Percentiles rank a stretch among this genome's conserved stretches.
Conservation (phyloP, 352 stramenopile genomes). For the Thraustochytrium striatum region DNA sequence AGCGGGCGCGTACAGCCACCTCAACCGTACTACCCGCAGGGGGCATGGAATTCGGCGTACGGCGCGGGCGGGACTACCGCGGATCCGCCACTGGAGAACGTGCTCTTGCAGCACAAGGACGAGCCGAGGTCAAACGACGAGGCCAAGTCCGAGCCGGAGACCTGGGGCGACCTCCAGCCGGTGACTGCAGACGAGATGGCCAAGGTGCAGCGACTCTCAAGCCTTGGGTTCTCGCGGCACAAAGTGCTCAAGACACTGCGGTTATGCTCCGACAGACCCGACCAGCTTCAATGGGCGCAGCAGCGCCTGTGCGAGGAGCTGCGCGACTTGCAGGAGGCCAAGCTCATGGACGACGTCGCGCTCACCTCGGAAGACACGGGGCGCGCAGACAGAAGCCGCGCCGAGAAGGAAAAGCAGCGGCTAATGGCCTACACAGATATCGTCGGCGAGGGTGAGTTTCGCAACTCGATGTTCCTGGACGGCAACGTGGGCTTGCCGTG, state of each 20-base stretch:
- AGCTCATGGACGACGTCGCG: conserved; percentile 1
- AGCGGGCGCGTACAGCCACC: no score
- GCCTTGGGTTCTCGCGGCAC: not conserved
- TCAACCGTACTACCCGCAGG: no score
- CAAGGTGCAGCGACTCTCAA: not conserved
- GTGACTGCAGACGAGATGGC: not conserved
- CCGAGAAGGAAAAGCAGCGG: not conserved
- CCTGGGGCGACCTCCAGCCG: not conserved
- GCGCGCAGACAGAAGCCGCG: not conserved
- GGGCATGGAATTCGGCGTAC: no score
- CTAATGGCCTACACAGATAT: conserved; percentile 32
- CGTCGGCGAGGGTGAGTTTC: not conserved
- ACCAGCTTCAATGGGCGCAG: not conserved
- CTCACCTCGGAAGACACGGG: conserved; percentile 1
- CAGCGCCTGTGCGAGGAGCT: conserved; percentile 18
- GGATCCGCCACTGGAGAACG: not conserved
- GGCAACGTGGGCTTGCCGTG: not conserved
- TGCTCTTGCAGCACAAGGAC: not conserved
- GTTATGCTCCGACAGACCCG: not conserved
- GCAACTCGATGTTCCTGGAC: conserved; percentile 31
- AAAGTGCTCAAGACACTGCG: not conserved
- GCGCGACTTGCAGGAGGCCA: conserved; percentile 28
- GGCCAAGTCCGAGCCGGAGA: not conserved
- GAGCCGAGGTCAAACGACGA: not conserved
- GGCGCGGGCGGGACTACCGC: not conserved